Evolutionary conservation across 371 early-diverging fungal genomes (phyloP).

Genomic region (Nematocida homosporus): DNA sequence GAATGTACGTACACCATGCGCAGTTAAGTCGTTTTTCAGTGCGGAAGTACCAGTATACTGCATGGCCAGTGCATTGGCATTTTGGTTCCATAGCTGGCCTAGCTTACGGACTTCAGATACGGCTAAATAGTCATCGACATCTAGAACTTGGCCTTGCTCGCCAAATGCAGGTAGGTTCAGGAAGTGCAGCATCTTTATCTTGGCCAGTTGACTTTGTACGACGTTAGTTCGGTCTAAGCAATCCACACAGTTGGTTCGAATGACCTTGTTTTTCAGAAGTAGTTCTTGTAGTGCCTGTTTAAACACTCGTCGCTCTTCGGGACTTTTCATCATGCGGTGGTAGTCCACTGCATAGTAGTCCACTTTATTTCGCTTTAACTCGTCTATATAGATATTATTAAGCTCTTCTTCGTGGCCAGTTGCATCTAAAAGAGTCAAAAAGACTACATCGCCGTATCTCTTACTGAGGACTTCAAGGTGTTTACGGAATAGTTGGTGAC

Average conservation of each 20-base stretch:
- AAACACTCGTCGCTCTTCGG: conserved; percentile 75
- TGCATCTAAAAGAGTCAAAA: conserved; percentile 61
- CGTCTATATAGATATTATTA: conserved; percentile 24
- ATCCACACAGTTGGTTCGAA: conserved; percentile 98
- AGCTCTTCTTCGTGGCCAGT: conserved; percentile 61
- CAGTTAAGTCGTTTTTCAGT: conserved; percentile 87
- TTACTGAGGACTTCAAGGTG: conserved; percentile 40
- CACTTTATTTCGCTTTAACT: conserved; percentile 32
- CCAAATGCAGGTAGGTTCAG: conserved; percentile 41
- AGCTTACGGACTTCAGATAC: conserved; percentile 64
- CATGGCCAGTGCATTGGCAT: conserved; percentile 87
- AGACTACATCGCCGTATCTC: conserved; percentile 59
- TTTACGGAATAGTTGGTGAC: conserved; percentile 45
- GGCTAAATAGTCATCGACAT: conserved; percentile 36
- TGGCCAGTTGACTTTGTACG: conserved; percentile 87
- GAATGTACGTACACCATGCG: conserved; percentile 78
- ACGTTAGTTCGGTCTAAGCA: conserved; percentile 98
- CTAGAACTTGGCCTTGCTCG: conserved; percentile 13
- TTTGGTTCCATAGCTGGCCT: conserved; percentile 91
- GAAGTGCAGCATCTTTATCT: conserved; percentile 74
- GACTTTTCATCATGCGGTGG: conserved; percentile 38
- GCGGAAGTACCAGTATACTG: conserved; percentile 96
- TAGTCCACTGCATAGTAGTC: conserved; percentile 62
- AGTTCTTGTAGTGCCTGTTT: conserved; percentile 71
- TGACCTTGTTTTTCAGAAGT: conserved; percentile 73